These are phyloP conservation scores for Pseudogymnoascus sp. DNA, from an alignment of 2,329 filamentous ascomycete genomes.

Conservation along the genomic window DNA sequence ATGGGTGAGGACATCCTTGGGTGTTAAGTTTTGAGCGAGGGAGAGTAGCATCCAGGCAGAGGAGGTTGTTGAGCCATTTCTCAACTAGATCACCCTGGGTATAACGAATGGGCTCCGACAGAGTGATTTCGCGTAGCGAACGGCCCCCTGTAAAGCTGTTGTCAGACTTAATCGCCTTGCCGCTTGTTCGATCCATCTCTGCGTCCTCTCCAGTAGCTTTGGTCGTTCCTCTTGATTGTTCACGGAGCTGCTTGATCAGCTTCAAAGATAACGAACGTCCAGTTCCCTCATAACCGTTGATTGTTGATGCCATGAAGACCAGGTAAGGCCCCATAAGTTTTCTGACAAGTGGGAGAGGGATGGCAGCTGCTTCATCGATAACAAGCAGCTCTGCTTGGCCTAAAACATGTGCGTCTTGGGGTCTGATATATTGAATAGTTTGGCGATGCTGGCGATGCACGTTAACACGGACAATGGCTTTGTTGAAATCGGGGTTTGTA, in stretches of 20 bases:
- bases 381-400: conserved; percentile 93
- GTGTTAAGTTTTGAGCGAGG: conserved; percentile 66
- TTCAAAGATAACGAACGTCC: conserved; percentile 91
- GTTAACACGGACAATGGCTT: conserved; percentile 95
- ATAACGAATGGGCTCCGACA: conserved; percentile 92
- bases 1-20: conserved; percentile 81
- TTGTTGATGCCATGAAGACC: conserved; percentile 98
- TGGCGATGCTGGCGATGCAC: conserved; percentile 91
- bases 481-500: conserved; percentile 97
- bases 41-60: conserved; percentile 88
- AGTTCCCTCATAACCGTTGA: conserved; percentile 97
- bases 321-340: conserved; percentile 96
- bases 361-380: conserved; percentile 95
- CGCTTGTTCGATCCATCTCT: conserved; percentile 72
- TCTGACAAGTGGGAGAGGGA: conserved; percentile 82
- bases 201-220: conserved; percentile 49
- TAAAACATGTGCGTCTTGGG: conserved; percentile 88
- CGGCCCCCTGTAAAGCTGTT: conserved; percentile 57
- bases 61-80: conserved; percentile 88
- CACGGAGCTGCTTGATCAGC: conserved; percentile 90
- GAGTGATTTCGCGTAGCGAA: conserved; percentile 81
- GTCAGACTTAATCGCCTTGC: conserved; percentile 60
- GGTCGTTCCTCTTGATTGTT: conserved; percentile 68
- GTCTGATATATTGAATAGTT: conserved; percentile 97
- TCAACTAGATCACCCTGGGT: conserved; percentile 84